Percentiles rank a stretch among this genome's conserved stretches.
These are phyloP conservation scores for Adansonia rubrostipa DNA, from an alignment of 441 rosid genomes.

Conservation along the genomic window DNA sequence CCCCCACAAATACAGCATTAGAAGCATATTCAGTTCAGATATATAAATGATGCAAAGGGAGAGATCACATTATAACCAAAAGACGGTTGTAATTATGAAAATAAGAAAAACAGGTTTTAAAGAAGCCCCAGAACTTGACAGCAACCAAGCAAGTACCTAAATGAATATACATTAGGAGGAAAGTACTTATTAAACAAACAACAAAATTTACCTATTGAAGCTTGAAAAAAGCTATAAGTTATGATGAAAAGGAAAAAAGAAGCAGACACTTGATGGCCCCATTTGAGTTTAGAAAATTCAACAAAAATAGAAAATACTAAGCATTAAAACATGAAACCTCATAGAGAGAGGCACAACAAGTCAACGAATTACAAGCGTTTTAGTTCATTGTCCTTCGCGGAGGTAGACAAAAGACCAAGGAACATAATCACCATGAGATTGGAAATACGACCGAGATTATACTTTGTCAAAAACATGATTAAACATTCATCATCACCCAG, in stretches of 20 bases:
- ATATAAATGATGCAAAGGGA: background rate
- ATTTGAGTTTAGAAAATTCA: background rate
- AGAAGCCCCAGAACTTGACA: background rate
- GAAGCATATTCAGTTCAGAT: background rate
- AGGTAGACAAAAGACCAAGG: background rate
- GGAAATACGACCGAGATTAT: background rate
- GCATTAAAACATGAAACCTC: slow-evolving; percentile 3
- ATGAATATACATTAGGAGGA: background rate
- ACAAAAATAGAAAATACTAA: too few relatives aligned
- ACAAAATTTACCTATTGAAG: background rate
- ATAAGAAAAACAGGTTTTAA: background rate
- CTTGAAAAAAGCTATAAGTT: background rate
- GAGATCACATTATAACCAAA: background rate
- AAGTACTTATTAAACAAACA: background rate
- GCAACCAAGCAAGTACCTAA: background rate
- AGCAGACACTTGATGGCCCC: background rate
- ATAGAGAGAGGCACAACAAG: background rate
- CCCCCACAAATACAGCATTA: background rate
- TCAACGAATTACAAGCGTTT: background rate
- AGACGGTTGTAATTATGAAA: background rate
- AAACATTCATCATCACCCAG: background rate
- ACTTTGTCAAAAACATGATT: background rate
- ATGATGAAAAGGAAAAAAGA: background rate
- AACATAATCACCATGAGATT: background rate
- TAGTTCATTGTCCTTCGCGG: background rate